phyloP scores from a whole-genome alignment of 768 basidiomycete species.

The Boletellus emodensis region DNA sequence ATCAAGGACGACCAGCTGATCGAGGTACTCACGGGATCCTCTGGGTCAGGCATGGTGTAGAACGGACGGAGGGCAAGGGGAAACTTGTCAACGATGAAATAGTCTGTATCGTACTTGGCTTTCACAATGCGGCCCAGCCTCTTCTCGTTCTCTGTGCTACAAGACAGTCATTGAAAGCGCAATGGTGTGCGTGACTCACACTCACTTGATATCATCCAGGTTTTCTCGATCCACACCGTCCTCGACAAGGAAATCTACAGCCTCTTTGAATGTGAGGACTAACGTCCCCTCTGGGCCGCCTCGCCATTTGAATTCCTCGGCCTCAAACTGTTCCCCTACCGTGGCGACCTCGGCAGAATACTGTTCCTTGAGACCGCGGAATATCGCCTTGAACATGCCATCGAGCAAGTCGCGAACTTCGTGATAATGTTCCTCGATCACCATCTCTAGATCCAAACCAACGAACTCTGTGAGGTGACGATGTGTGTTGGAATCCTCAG shows the following conservation, averaged over 20 bases:
- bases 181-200: slow-evolving; percentile 7
- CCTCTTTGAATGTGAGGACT: slow-evolving; percentile 81
- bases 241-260: slow-evolving; percentile 79
- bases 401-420: slow-evolving; percentile 95
- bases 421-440: slow-evolving; percentile 97
- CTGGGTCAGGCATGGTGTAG: slow-evolving; percentile 98
- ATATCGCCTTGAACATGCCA: slow-evolving; percentile 79
- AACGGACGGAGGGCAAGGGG: slow-evolving; percentile 93
- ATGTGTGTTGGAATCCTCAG: slow-evolving; percentile 95
- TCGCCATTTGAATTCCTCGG: slow-evolving; percentile 93
- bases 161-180: slow-evolving; percentile 2
- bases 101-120: slow-evolving; percentile 94
- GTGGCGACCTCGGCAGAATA: slow-evolving; percentile 80
- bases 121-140: slow-evolving; percentile 85
- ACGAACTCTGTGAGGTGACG: slow-evolving; percentile 98
- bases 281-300: slow-evolving; percentile 67
- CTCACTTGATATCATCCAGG: slow-evolving; percentile 88
- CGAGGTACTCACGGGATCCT: slow-evolving; percentile 63
- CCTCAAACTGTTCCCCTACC: slow-evolving; percentile 84
- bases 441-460: slow-evolving; percentile 98
- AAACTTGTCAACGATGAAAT: slow-evolving; percentile 99
- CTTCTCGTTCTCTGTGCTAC: slow-evolving; percentile 93
- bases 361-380: slow-evolving; percentile 72
- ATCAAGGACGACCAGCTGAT: not conserved
- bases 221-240: slow-evolving; percentile 77